Evolutionary conservation across 768 basidiomycete species (phyloP), one percentile per base, ranked within the genome.

Genomic region (Lactarius psammicola): DNA sequence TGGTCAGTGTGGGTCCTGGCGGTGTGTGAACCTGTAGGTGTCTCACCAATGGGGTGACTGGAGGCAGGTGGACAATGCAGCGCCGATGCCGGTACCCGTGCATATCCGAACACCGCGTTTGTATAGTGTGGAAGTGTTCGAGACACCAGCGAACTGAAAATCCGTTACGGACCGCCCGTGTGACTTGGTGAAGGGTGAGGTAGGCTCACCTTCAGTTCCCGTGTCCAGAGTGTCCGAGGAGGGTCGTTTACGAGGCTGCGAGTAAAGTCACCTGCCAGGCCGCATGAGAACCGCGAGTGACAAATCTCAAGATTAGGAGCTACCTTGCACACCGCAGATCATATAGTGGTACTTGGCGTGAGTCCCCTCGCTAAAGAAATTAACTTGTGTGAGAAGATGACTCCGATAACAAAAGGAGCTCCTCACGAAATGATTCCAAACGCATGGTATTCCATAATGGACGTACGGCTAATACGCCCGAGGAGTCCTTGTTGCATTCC

Each of bases 401-500:
- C 13, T 46, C 8, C 4, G 57, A 59, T 59, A 38, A 5, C 17
- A 36, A 10, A 44, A 30, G 15, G 3, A 15, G 30, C 17, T 18
- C 72, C 73, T 67, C 64, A 76, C 76, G 74, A 75, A 54, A 81
- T 76, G 61, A 77, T 78, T 28, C 80, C 80, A 66, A 81, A 81
- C 6, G 80, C 79, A 61, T 81, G 80, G 68, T 81, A 81, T 66
- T 81, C 80, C 78, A 78, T 74, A 44, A 80, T 73, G 1, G 78
- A 71, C 1, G 76, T 75, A n/a, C 78, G 77, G 40, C 77, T 77
- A 67, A 81, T 76, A 17, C 80, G 76, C 5, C 76, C 77, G 4
- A 81, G 72, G 40, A 81, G 74, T n/a, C 80, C 80, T 55, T 81
- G 80, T 67, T 80, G 80, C 78, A 81, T 79, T n/a, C 80, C 80